Conservation (phyloP, 2,329 filamentous ascomycete species). For the Pseudogymnoascus sp. region DNA sequence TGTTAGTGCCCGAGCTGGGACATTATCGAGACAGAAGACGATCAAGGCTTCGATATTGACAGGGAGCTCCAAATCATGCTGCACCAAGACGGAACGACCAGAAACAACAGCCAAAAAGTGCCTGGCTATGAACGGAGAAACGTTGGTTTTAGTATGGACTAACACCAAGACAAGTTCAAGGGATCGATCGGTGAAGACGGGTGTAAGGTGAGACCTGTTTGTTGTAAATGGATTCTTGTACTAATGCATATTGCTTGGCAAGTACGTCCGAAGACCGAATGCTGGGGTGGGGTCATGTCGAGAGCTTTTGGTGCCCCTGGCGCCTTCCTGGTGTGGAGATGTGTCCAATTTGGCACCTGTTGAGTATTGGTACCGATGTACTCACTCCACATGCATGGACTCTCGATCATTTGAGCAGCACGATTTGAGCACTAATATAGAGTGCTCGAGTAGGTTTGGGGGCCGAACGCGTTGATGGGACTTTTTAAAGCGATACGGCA, state of each 20-base stretch:
- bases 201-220: background rate
- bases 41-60: conserved; percentile 5
- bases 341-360: conserved; percentile 8
- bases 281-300: background rate
- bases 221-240: background rate
- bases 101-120: background rate
- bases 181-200: background rate
- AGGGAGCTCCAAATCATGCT: background rate
- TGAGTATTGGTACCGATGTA: conserved; percentile 7
- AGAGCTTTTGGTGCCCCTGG: background rate
- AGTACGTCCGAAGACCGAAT: background rate
- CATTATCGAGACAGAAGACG: conserved; percentile 2
- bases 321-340: conserved; percentile 7
- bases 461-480: background rate
- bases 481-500: background rate
- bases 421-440: background rate
- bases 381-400: conserved; percentile 3
- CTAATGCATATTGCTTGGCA: conserved; percentile 5
- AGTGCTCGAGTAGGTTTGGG: background rate
- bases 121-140: background rate
- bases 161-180: conserved; percentile 1
- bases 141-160: background rate
- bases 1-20: conserved; percentile 6
- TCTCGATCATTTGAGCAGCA: conserved; percentile 6
- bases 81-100: background rate